Evolutionary conservation across 2,329 filamentous ascomycete genomes (phyloP), one percentile per base, ranked within the genome.

Genomic region (Penicillium sp.): DNA sequence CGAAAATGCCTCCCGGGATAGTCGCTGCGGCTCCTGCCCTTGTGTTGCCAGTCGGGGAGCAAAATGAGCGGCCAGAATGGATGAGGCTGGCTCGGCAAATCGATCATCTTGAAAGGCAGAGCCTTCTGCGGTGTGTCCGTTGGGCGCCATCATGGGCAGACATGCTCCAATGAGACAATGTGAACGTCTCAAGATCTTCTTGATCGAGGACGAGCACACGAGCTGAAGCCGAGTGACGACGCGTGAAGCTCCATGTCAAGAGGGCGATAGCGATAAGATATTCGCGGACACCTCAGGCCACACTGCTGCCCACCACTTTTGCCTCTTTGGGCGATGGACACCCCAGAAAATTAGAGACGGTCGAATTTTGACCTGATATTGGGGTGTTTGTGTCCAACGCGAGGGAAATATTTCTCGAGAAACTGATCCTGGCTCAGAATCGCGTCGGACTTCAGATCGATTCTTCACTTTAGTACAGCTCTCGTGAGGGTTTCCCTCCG

Each of bases 61-160:
- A 48, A 96, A 83, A 67, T 94, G 88, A 9, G 88, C 88, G 45
- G 90, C 89, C 61, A 95, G 78, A 8, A 90, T 94, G 12, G 90
- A 95, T 9, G 89, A 86, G 29, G 66, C 58, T 26, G 67, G 63
- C 50, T 68, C 67, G 46, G 55, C 48, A 37, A 50, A 49, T 54
- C 52, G 58, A 50, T 50, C 55, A 49, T 61, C 56, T 41, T 43
- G 54, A 48, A 55, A 48, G 46, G 44, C 42, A 28, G 43, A 49
- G 46, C 47, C 47, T 45, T 48, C 36, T 50, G 51, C 27, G 45
- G 53, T 39, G 11, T 59, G 37, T 51, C 58, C 55, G 49, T 60
- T 49, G 50, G 51, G 52, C 50, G 61, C 58, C 60, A 68, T 68
- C 39, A 39, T 51, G 36, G 39, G 39, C 27, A 40, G 46, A 50